phyloP scores from a whole-genome alignment of 176 grass and related monocot species.

The Poa pratensis region DNA sequence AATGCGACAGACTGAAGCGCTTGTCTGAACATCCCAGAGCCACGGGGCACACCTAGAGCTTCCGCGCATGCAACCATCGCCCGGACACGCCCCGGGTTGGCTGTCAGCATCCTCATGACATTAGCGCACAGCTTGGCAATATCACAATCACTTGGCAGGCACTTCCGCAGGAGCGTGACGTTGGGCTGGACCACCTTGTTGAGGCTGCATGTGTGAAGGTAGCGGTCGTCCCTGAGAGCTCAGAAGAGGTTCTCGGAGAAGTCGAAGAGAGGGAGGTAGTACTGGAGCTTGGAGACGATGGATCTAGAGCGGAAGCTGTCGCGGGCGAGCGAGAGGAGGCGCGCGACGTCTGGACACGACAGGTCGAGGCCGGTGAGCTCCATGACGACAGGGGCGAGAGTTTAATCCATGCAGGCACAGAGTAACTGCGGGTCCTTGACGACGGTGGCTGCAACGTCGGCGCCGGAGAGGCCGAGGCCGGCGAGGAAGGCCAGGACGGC shows the following conservation, averaged over 20 bases:
- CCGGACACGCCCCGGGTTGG: not conserved
- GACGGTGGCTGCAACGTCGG: not conserved
- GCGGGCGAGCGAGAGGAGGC: not conserved
- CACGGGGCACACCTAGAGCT: not conserved
- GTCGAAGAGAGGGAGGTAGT: not conserved
- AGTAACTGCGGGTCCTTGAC: not conserved
- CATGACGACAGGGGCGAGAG: not conserved
- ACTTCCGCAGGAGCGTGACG: not conserved
- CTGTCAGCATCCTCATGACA: not conserved
- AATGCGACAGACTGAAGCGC: not conserved
- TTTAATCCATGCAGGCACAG: not conserved
- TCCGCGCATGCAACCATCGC: not conserved
- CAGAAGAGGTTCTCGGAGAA: not conserved
- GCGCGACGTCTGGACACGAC: not conserved
- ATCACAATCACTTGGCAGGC: not conserved
- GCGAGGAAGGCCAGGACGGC: conserved; percentile 1
- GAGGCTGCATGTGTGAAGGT: not conserved
- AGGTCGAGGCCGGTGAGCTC: not conserved
- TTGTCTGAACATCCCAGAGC: not conserved
- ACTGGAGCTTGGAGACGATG: not conserved
- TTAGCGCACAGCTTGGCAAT: not conserved
- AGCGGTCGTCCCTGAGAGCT: not conserved
- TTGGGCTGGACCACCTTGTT: not conserved
- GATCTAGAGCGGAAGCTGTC: not conserved
- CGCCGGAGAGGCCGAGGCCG: conserved; percentile 2